phyloP scores from a whole-genome alignment of 371 early-diverging fungal species.

The Rhizopus microsporus region DNA sequence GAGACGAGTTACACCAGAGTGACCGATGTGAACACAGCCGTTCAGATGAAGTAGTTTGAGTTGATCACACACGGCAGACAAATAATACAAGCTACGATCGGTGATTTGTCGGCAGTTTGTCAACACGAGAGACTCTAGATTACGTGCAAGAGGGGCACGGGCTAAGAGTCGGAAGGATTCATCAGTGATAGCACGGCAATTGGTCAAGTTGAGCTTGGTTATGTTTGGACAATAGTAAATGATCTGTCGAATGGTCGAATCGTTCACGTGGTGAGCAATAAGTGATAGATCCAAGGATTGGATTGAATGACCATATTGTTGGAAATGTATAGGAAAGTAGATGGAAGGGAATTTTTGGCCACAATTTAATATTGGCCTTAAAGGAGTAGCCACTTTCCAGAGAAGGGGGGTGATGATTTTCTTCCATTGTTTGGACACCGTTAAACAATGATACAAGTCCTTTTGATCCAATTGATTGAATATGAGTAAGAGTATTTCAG shows the following conservation, averaged over 20 bases:
- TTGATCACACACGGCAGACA: slow-evolving; percentile 16
- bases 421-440: slow-evolving; percentile 40
- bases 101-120: slow-evolving; percentile 37
- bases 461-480: slow-evolving; percentile 23
- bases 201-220: slow-evolving; percentile 16
- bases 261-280: slow-evolving; percentile 23
- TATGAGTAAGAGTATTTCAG: slow-evolving; percentile 32
- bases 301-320: slow-evolving; percentile 33
- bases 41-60: slow-evolving; percentile 25
- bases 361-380: slow-evolving; percentile 23
- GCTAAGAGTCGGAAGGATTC: slow-evolving; percentile 21
- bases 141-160: slow-evolving; percentile 17
- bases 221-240: slow-evolving; percentile 26
- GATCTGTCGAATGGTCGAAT: slow-evolving; percentile 32
- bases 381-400: slow-evolving; percentile 37
- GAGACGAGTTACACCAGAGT: slow-evolving; percentile 27
- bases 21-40: slow-evolving; percentile 26
- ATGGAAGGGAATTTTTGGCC: slow-evolving; percentile 16
- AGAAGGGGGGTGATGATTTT: slow-evolving; percentile 34
- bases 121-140: slow-evolving; percentile 25
- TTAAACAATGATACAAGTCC: slow-evolving; percentile 28
- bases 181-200: slow-evolving; percentile 27
- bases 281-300: slow-evolving; percentile 25
- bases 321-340: slow-evolving; percentile 29
- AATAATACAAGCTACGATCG: slow-evolving; percentile 24